Percentiles rank a stretch among this genome's conserved stretches.
Evolutionary conservation across 1,284 basidiomycete genomes (phyloP).

Genomic region (Ustilago loliicola): DNA sequence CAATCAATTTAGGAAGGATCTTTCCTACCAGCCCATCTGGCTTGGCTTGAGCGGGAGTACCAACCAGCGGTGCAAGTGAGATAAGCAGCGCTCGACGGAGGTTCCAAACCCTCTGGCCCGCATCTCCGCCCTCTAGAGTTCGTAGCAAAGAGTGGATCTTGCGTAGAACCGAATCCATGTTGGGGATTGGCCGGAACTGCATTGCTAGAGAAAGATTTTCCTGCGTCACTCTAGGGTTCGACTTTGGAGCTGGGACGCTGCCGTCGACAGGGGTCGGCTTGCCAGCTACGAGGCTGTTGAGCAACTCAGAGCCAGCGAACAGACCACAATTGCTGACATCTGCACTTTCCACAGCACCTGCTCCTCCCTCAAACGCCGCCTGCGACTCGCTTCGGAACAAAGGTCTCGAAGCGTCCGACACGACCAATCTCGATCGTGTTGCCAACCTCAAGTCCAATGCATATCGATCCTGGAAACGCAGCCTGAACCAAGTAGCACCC

Average conservation of each 20-base stretch:
- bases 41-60: too few species aligned
- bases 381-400: conserved; percentile 38
- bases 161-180: conserved; percentile 28
- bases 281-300: conserved; percentile 23
- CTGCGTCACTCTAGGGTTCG: neutral
- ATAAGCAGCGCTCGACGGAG: conserved; percentile 36
- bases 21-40: conserved; percentile 5
- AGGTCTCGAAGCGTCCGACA: conserved; percentile 42
- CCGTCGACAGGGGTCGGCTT: neutral
- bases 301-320: conserved; percentile 27
- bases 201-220: neutral
- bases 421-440: conserved; percentile 73
- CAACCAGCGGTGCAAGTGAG: conserved; percentile 1
- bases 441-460: conserved; percentile 83
- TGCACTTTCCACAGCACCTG: neutral
- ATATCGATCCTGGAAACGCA: conserved; percentile 80
- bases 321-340: neutral
- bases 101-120: conserved; percentile 18
- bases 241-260: neutral
- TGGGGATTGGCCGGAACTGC: conserved; percentile 42
- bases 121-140: neutral
- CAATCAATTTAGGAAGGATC: conserved; percentile 15
- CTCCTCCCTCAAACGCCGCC: neutral
- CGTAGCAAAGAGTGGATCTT: neutral
- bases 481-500: conserved; percentile 82